A percentile compares a stretch with the other conserved stretches of the same genome.
phyloP scores from a whole-genome alignment of 208 protist species.

The Leishmania braziliensis region DNA sequence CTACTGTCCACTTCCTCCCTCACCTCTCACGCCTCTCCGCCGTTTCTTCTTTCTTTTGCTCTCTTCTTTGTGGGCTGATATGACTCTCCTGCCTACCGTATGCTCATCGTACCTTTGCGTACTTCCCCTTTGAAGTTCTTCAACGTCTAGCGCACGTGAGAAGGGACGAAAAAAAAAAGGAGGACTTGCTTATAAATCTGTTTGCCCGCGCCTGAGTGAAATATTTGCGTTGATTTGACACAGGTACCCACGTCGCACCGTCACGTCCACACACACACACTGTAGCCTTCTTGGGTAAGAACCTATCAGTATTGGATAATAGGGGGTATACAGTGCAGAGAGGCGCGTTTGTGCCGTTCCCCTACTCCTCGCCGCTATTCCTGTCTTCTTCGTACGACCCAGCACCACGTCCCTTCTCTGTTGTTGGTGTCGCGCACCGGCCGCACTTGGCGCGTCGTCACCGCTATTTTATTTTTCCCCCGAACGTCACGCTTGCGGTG shows the following conservation, averaged over 20 bases:
- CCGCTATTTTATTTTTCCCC: not conserved
- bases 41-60: not conserved
- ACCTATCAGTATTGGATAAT: not conserved
- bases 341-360: not conserved
- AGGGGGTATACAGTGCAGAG: not conserved
- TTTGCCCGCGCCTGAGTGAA: not conserved
- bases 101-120: not conserved
- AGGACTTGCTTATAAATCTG: not conserved
- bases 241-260: not conserved
- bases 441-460: not conserved
- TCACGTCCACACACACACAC: not conserved
- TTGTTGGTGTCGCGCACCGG: not conserved
- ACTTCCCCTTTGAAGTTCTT: not conserved
- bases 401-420: conserved; percentile 6
- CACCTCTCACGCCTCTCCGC: no score
- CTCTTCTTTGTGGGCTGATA: not conserved
- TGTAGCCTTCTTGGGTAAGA: not conserved
- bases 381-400: not conserved
- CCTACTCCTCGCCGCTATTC: not conserved
- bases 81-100: not conserved
- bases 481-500: not conserved
- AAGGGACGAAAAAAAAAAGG: not conserved
- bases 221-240: not conserved
- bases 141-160: not conserved
- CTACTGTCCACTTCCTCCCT: not conserved